phyloP scores from a whole-genome alignment of 345 rosid genomes.

The Populus nigra region DNA sequence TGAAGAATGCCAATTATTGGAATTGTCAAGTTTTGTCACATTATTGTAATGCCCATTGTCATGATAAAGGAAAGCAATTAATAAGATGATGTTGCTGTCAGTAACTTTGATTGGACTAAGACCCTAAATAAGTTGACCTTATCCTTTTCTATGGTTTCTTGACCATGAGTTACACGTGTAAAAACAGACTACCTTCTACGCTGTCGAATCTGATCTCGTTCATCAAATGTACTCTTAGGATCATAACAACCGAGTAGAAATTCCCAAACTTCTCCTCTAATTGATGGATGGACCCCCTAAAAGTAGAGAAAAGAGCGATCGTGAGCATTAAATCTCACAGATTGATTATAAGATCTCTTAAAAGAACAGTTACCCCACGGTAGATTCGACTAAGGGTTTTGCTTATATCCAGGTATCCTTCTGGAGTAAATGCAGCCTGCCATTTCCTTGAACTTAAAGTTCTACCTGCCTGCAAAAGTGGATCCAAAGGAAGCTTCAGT shows the following conservation, averaged over 20 bases:
- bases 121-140: neutral
- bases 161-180: neutral
- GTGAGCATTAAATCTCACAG: slow-evolving; percentile 8
- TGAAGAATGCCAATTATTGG: neutral
- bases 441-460: slow-evolving; percentile 97
- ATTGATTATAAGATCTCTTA: neutral
- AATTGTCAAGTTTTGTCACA: neutral
- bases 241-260: slow-evolving; percentile 92
- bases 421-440: slow-evolving; percentile 80
- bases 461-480: slow-evolving; percentile 76
- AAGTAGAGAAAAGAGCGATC: neutral
- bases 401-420: slow-evolving; percentile 74
- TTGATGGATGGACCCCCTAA: slow-evolving; percentile 93
- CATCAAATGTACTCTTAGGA: slow-evolving; percentile 82
- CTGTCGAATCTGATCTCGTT: slow-evolving; percentile 74
- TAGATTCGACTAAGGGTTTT: slow-evolving; percentile 80
- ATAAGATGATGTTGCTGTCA: neutral
- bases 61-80: neutral
- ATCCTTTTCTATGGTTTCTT: neutral
- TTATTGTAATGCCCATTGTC: neutral
- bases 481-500: slow-evolving; percentile 14
- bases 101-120: neutral
- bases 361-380: slow-evolving; percentile 58
- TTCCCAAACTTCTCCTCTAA: slow-evolving; percentile 99
- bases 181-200: slow-evolving; percentile 59